Percentiles rank a stretch among this genome's conserved stretches.
phyloP scores from a whole-genome alignment of 139 green algal species.

The Auxenochlorella pyrenoidosa region DNA sequence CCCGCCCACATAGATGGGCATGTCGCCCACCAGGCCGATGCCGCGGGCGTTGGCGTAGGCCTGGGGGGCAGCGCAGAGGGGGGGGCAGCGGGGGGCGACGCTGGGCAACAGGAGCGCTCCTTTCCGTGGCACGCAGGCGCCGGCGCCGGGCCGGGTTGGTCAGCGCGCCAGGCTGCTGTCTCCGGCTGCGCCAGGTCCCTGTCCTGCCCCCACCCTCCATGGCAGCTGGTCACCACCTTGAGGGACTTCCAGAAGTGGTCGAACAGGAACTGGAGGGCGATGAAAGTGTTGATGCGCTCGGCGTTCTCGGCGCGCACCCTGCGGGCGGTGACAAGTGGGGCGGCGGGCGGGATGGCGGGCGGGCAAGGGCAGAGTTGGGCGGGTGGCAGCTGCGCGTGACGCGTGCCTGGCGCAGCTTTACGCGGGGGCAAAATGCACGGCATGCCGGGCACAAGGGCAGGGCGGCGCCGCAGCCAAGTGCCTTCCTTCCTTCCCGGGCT shows the following conservation, averaged over 20 bases:
- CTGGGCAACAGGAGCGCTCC: not conserved
- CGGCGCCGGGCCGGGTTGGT: no score
- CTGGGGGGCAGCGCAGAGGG: conserved; percentile 52
- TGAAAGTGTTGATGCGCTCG: conserved; percentile 86
- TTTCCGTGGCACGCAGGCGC: no score
- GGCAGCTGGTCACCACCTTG: no score
- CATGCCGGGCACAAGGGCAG: no score
- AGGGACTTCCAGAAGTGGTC: conserved; percentile 91
- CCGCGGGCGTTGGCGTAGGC: conserved; percentile 88
- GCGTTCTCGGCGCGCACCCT: conserved; percentile 57
- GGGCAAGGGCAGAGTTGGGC: not conserved
- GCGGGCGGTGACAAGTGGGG: not conserved
- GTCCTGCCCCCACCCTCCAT: no score
- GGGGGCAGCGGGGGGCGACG: not conserved
- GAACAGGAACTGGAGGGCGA: conserved; percentile 96
- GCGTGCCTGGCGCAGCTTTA: no score
- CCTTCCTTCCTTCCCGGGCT: no score
- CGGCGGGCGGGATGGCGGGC: not conserved
- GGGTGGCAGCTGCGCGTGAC: not conserved
- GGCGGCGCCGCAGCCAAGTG: not conserved
- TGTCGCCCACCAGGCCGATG: conserved; percentile 95
- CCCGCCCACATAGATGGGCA: conserved; percentile 98
- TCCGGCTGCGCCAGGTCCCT: no score
- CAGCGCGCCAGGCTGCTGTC: no score
- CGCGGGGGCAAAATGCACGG: no score